Percentiles rank a stretch among this genome's conserved stretches.
Evolutionary conservation across 2,329 filamentous ascomycete genomes (phyloP).

Genomic region (Eurotiales sp.): DNA sequence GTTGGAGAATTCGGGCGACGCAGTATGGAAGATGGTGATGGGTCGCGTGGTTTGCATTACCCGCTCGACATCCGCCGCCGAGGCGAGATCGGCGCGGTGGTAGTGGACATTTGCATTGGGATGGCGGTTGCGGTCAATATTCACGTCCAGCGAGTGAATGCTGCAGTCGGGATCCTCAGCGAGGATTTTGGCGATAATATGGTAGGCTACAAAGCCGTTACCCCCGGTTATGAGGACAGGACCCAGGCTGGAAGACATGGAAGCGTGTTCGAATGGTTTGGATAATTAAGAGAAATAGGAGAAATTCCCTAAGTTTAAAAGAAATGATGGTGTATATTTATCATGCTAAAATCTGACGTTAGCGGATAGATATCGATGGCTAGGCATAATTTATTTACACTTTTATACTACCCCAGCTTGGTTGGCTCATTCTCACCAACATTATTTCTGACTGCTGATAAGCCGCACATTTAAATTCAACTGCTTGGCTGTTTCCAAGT

Average conservation of each 20-base stretch:
- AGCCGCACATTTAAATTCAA: too few species aligned
- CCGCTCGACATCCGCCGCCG: slow-evolving; percentile 1
- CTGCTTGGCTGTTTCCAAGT: too few species aligned
- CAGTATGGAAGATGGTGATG: slow-evolving; percentile 64
- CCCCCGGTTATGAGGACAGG: slow-evolving; percentile 14
- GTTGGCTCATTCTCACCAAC: too few species aligned
- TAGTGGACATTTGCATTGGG: slow-evolving; percentile 10
- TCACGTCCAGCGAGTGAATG: slow-evolving; percentile 11
- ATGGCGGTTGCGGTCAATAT: slow-evolving; percentile 10
- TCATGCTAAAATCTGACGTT: too few species aligned
- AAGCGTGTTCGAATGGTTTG: too few species aligned
- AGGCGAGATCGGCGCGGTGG: slow-evolving; percentile 7
- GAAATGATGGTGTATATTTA: too few species aligned
- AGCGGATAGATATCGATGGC: too few species aligned
- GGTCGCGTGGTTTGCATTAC: slow-evolving; percentile 10
- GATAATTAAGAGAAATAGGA: too few species aligned
- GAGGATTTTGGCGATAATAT: slow-evolving; percentile 14
- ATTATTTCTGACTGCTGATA: too few species aligned
- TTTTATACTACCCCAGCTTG: too few species aligned
- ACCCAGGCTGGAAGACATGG: neutral
- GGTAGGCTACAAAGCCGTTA: slow-evolving; percentile 14
- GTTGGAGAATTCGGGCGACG: slow-evolving; percentile 62
- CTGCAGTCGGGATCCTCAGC: slow-evolving; percentile 6
- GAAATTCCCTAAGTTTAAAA: too few species aligned
- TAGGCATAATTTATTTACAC: too few species aligned